Evolutionary conservation across 202 grass and related monocot genomes (phyloP).

Genomic region (Musa balbisiana): DNA sequence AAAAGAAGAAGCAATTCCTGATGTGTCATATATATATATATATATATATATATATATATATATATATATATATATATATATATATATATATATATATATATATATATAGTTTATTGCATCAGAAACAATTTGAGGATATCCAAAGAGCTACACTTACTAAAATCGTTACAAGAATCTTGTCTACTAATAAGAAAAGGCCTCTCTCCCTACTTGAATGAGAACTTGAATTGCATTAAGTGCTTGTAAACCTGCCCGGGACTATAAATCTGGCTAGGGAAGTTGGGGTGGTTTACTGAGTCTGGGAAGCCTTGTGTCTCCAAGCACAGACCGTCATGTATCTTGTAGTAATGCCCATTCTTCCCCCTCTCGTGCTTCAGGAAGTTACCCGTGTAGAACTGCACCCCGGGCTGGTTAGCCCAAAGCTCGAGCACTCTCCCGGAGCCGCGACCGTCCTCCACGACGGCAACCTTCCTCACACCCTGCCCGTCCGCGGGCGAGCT

Average conservation of each 20-base stretch:
- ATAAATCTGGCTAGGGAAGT: conserved; percentile 69
- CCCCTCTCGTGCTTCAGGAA: conserved; percentile 48
- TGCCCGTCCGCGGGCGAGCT: conserved; percentile 42
- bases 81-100: no score
- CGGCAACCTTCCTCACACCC: conserved; percentile 55
- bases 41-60: no score
- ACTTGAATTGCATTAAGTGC: conserved; percentile 88
- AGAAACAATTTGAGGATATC: no score
- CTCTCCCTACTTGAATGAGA: conserved; percentile 31
- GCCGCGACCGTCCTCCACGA: conserved; percentile 28
- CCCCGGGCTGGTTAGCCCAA: conserved; percentile 67
- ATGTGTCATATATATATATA: no score
- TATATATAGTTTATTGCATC: no score
- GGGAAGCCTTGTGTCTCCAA: conserved; percentile 81
- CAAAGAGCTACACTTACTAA: no score
- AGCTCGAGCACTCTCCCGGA: conserved; percentile 67
- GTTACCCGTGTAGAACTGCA: conserved; percentile 87
- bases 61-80: no score
- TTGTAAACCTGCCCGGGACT: conserved; percentile 46
- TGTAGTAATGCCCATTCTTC: conserved; percentile 46
- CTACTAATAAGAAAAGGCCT: no score
- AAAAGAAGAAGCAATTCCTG: no score
- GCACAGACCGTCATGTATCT: conserved; percentile 43
- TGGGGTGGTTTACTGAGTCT: conserved; percentile 54
- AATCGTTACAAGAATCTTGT: no score